Conservation (phyloP, 352 stramenopile genomes). For the Phytophthora citricola region DNA sequence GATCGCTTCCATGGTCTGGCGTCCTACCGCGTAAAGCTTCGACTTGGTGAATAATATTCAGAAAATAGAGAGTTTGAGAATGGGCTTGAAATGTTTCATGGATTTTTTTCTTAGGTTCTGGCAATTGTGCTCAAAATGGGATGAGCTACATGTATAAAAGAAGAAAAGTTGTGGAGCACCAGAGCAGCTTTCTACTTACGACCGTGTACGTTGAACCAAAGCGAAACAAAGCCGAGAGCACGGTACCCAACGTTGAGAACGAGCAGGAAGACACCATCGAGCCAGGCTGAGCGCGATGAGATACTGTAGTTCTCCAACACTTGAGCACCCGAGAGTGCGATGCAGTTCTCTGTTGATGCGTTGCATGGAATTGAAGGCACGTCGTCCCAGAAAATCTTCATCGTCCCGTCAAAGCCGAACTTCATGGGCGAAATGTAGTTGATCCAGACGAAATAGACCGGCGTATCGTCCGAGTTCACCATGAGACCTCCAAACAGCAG, state of each 20-base stretch:
- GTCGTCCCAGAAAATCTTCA: conserved; percentile 54
- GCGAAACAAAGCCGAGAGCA: conserved; percentile 20
- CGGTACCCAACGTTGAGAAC: conserved; percentile 46
- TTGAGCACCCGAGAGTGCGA: conserved; percentile 32
- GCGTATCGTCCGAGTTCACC: conserved; percentile 45
- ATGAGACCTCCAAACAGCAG: conserved; percentile 60
- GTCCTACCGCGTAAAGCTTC: conserved; percentile 6
- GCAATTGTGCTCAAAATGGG: too few relatives aligned
- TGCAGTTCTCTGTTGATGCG: conserved; percentile 25
- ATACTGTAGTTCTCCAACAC: conserved; percentile 59
- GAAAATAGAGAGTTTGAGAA: too few relatives aligned
- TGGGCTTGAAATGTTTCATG: too few relatives aligned
- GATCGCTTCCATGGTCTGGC: conserved; percentile 25
- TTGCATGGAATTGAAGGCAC: conserved; percentile 47
- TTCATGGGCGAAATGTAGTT: conserved; percentile 69
- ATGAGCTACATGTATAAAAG: too few relatives aligned
- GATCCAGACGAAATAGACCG: conserved; percentile 62
- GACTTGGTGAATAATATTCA: too few relatives aligned
- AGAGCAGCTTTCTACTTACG: conserved; percentile 1
- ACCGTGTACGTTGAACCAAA: conserved; percentile 35
- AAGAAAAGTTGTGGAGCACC: too few relatives aligned
- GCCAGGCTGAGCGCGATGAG: conserved; percentile 23
- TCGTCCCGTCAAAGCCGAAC: conserved; percentile 53
- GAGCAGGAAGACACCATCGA: conserved; percentile 41
- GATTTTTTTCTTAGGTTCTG: too few relatives aligned